Evolutionary conservation across 129 eudicot species (phyloP), one percentile per base, ranked within the genome.

Genomic region (Silybum marianum): DNA sequence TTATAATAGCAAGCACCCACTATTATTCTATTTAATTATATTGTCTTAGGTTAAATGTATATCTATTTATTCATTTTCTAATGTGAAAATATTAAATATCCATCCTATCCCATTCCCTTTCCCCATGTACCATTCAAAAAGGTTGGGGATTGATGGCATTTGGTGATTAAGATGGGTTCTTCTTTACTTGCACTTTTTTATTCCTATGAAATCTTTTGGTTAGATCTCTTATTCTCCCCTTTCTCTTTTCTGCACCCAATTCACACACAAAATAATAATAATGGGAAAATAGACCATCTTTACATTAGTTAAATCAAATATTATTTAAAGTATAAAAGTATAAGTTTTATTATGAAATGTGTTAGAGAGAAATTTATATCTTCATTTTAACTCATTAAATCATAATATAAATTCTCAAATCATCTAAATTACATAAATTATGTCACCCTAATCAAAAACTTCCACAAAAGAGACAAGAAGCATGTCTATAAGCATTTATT

Each of bases 121-220:
- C 18, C 3, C 10, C 65, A 5, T 54, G 23, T 18, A 4, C 65
- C 18, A 73, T 72, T 38, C 16, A 72, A 30, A 72, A 39, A 25
- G 60, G 62, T 9, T 11, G 18, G 8, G 4, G 82, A 69, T 69
- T 70, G 82, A 79, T 46, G 82, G 75, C 18, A 30, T 69, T 79
- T 46, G 82, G 48, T 48, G 82, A 30, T 69, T 69, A 28, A 5
- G 82, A 78, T 78, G 75, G 66, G 44, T 78, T 46, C 7, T 18
- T 48, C 60, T 48, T 48, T 13, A 48, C 19, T 48, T 13, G 60
- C 23, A 58, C 63, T 18, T 51, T 51, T 54, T 42, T 34, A 63
- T 13, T 69, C 28, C 19, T 28, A 26, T n/a, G 0, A 69, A 19
- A 69, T 69, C 82, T 48, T 69, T 69, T 79, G 28, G 22, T 42